Conservation (phyloP, 805 yeast species). For the Peterozyma toletana region DNA sequence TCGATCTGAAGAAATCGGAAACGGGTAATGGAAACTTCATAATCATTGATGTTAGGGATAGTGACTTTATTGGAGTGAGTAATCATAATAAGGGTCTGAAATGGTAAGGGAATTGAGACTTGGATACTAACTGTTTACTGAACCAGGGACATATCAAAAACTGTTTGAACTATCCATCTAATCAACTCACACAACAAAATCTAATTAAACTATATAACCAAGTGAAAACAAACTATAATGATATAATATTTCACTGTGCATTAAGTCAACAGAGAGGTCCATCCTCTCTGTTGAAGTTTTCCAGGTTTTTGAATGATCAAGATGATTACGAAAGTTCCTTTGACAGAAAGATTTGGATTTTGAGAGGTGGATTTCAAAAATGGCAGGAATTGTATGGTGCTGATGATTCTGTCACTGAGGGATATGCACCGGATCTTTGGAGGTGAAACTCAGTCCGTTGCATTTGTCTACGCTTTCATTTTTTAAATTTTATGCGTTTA, state of each 20-base stretch:
- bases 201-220: constrained; percentile 30
- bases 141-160: constrained; percentile 50
- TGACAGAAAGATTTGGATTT: constrained; percentile 46
- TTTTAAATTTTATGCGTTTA: neutral
- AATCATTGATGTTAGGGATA: constrained; percentile 81
- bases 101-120: constrained; percentile 12
- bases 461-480: too few relatives aligned
- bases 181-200: constrained; percentile 27
- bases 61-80: constrained; percentile 66
- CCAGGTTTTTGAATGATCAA: constrained; percentile 33
- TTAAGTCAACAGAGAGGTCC: constrained; percentile 92
- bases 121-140: constrained; percentile 15
- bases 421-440: constrained; percentile 37
- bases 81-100: constrained; percentile 13
- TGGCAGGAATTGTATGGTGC: constrained; percentile 79
- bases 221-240: constrained; percentile 27
- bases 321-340: constrained; percentile 23
- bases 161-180: constrained; percentile 50
- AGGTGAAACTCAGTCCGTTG: neutral
- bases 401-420: constrained; percentile 59
- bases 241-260: constrained; percentile 85
- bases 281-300: constrained; percentile 61
- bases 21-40: constrained; percentile 33
- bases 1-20: constrained; percentile 27
- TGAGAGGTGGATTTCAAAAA: constrained; percentile 76